Evolutionary conservation across 108 stramenopile species (phyloP), one percentile per base, ranked within the genome.

Genomic region (Conticribra guillardii): DNA sequence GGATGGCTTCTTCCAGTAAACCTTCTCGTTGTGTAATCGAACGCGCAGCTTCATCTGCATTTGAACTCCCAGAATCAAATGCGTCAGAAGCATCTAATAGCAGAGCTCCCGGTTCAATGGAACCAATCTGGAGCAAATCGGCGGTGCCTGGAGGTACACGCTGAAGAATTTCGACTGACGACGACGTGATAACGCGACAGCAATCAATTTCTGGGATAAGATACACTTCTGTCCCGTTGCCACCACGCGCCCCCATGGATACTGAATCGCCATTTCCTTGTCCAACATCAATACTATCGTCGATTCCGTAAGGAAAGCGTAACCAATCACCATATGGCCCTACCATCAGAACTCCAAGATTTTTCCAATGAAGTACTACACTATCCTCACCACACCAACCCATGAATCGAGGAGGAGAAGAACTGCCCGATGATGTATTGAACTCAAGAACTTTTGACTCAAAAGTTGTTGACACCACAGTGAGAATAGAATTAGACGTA

Each of bases 271-370:
- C 60, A 51, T 31, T 29, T 19, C 24, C 64, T 19, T 56, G 0
- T 29, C 56, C 72, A 67, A 33, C 24, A 29, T 37, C 26, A 18
- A 16, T 29, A 29, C 71, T 49, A 41, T 86, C 72, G 45, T 90
- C 80, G 4, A 82, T 64, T 47, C 56, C 82, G 60, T 95, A 96
- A 1, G 89, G 90, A 64, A 89, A 97, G 30, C 93, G 85, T 56
- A 96, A 66, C 93, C 94, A 97, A 74, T 98, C 97, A 18, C 98
- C 98, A 71, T 96, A 96, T 1, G 97, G 97, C 2, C 98, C 98
- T 2, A 98, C 96, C 87, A 97, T 90, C 23, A 97, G 72, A 31
- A 97, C 79, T 5, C 97, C 98, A 77, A 96, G 64, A 27, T 95
- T 94, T 41, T 87, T 91, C 93, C 95, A 97, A 64, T 96, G 93